These are phyloP conservation scores for Alternaria alternata DNA, from an alignment of 2,329 filamentous ascomycete genomes.

Conservation along the genomic window DNA sequence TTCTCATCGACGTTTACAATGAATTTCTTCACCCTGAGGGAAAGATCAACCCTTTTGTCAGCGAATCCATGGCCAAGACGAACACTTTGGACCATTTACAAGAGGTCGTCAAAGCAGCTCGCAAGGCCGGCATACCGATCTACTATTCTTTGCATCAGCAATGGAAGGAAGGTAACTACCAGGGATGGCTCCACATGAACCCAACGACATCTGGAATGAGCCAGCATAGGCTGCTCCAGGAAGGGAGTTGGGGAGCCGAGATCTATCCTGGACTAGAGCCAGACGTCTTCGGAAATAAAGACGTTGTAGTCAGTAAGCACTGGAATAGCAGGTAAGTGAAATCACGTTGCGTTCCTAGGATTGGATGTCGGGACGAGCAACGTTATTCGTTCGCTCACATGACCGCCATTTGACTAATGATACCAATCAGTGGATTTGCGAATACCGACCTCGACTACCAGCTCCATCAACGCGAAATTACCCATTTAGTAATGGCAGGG, in stretches of 20 bases:
- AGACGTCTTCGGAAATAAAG: neutral
- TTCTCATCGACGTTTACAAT: neutral
- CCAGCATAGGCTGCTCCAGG: neutral
- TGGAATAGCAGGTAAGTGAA: neutral
- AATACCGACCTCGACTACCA: neutral
- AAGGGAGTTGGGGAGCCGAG: neutral
- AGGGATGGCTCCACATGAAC: neutral
- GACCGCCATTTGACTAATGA: no score
- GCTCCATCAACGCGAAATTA: neutral
- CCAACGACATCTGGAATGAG: neutral
- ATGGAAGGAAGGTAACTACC: neutral
- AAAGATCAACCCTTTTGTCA: neutral
- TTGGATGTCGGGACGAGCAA: no score
- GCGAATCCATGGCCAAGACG: neutral
- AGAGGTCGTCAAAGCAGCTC: neutral
- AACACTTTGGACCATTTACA: neutral
- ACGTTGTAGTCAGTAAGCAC: neutral
- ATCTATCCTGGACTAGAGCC: neutral
- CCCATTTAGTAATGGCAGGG: neutral
- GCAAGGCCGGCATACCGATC: neutral
- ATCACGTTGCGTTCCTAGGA: no score
- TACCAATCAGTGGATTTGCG: neutral
- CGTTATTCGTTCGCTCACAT: no score
- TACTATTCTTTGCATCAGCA: neutral
- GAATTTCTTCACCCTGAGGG: neutral